Base-by-base conservation (phyloP, 2,329 filamentous ascomycete species). In the Rhexocercosporidium sp. region DNA sequence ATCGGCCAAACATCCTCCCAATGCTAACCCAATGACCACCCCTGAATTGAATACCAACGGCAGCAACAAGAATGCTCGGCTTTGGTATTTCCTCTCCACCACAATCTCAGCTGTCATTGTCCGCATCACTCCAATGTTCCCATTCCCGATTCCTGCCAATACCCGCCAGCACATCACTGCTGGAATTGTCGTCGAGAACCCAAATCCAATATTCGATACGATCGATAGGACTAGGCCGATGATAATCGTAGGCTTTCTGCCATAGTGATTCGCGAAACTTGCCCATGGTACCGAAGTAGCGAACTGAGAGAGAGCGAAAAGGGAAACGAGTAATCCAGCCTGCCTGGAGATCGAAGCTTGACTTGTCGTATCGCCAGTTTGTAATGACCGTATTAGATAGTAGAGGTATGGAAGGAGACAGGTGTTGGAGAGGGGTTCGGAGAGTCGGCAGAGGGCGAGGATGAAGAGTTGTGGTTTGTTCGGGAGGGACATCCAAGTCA, bases 201-300 rank as follows among this genome's bases (percentile, higher is more conserved):
- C 92, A 71, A 95, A 96, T 1, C 92, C 78, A 0, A 85, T 81
- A 0, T 86, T 89, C 0, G 86, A 83, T 18, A 88, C 64, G 1
- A 86, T 80, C 25, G 70, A 71, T 20, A 90, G 85, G 1, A 88
- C 74, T 31, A 97, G 79, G 0, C 94, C 93, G 62, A 96, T 88
- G 62, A 96, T 80, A 20, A 97, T 82, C 16, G 96, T 92, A 18
- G 85, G 86, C 79, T 97, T 97, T 59, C 93, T 85, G 0, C 93
- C 94, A 66, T 86, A 84, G 64, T 81, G 82, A 74, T 89, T 86
- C 7, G 90, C 88, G 3, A 94, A 80, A 0, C 90, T 84, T 0
- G 93, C 93, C 93, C 93, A 97, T 68, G 93, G 78, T 77, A 97
- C 89, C 2, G 92, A 92, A 0, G 93, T 96, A 25, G 92, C 76